Evolutionary conservation across 306 rosid species (phyloP).

Genomic region (Notholithocarpus densiflorus): DNA sequence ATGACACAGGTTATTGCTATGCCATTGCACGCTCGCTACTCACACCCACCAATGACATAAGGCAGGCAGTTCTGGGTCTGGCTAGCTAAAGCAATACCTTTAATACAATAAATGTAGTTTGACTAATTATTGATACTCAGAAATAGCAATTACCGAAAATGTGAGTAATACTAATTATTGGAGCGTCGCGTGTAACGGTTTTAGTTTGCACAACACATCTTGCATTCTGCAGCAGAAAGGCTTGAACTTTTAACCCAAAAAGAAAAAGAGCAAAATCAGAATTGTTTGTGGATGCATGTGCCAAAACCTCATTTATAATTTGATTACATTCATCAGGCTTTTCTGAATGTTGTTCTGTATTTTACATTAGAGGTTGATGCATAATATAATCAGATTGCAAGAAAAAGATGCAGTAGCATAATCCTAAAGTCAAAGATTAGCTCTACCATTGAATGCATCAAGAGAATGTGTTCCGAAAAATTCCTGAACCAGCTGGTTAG

Average conservation of each 20-base stretch:
- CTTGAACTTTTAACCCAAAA: background rate
- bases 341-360: background rate
- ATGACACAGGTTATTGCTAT: background rate
- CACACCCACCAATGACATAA: background rate
- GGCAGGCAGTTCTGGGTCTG: background rate
- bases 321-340: background rate
- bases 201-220: constrained; percentile 88
- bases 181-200: constrained; percentile 78
- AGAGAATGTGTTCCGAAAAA: background rate
- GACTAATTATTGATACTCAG: background rate
- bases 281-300: background rate
- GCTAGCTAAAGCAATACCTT: background rate
- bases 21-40: background rate
- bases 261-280: background rate
- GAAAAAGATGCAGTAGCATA: background rate
- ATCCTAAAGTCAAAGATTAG: background rate
- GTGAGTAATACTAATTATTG: constrained; percentile 39
- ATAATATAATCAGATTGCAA: background rate
- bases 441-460: background rate
- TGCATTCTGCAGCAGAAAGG: constrained; percentile 54
- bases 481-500: background rate
- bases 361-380: background rate
- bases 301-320: background rate
- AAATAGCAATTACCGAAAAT: constrained; percentile 36
- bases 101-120: background rate